phyloP scores from a whole-genome alignment of 2,329 filamentous ascomycete species.

The Penicillium rolfsii region DNA sequence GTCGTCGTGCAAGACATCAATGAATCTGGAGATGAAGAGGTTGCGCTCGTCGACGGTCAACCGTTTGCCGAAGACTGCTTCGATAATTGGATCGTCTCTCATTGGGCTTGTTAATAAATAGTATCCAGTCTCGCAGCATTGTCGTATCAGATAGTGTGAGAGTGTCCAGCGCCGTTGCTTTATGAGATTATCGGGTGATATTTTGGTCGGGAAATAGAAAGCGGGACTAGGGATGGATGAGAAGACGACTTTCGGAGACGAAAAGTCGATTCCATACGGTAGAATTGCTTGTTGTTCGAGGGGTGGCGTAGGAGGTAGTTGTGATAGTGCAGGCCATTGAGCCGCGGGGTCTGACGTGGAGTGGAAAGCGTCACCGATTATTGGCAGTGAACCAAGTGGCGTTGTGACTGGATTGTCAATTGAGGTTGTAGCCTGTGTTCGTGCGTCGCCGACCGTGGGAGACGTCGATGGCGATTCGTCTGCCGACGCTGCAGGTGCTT shows the following conservation, averaged over 20 bases:
- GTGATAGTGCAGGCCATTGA: conserved; percentile 18
- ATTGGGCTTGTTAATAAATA: conserved; percentile 20
- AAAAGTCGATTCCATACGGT: conserved; percentile 22
- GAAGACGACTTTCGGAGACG: conserved; percentile 14
- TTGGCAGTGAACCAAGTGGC: conserved; percentile 6
- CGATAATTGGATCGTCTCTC: conserved; percentile 21
- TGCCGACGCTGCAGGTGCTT: neutral
- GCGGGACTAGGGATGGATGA: conserved; percentile 5
- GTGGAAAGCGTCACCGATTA: conserved; percentile 15
- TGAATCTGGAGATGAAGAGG: conserved; percentile 21
- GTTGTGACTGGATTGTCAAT: conserved; percentile 7
- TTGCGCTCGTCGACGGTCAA: conserved; percentile 21
- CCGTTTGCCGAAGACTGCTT: conserved; percentile 21
- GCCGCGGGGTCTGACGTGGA: conserved; percentile 12
- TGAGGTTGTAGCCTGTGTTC: conserved; percentile 6
- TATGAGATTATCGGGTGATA: conserved; percentile 11
- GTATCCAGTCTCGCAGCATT: conserved; percentile 30
- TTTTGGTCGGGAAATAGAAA: conserved; percentile 3
- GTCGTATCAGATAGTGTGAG: conserved; percentile 28
- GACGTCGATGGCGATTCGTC: neutral
- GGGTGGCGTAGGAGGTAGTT: conserved; percentile 22
- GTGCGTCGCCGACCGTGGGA: neutral
- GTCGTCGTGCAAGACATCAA: conserved; percentile 20
- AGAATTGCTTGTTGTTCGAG: conserved; percentile 22
- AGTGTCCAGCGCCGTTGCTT: conserved; percentile 21